Percentiles rank a stretch among this genome's conserved stretches.
Conservation (phyloP, 2,329 filamentous ascomycete genomes). For the Ascochyta koolunga region DNA sequence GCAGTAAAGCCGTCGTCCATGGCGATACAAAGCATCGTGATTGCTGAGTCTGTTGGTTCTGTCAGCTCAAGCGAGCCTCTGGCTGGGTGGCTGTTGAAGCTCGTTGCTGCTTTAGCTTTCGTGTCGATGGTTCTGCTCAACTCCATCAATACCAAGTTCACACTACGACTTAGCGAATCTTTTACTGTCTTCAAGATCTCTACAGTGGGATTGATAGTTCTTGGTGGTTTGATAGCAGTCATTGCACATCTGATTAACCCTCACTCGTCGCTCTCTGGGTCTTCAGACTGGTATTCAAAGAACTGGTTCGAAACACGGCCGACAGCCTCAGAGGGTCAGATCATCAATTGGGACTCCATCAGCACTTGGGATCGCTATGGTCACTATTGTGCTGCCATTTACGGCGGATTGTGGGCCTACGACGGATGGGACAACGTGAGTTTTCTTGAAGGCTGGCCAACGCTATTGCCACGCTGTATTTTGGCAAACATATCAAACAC, state of each 20-base stretch:
- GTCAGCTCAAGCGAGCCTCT: constrained; percentile 50
- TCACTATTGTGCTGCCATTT: constrained; percentile 65
- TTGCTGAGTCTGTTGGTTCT: constrained; percentile 56
- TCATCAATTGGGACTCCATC: constrained; percentile 48
- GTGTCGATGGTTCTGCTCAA: constrained; percentile 51
- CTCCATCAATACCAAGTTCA: constrained; percentile 51
- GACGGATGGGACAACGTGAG: constrained; percentile 70
- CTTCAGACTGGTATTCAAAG: constrained; percentile 50
- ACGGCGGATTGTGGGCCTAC: constrained; percentile 69
- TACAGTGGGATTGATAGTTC: constrained; percentile 40
- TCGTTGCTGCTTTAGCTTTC: constrained; percentile 45
- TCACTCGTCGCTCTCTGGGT: constrained; percentile 35
- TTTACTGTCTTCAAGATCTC: constrained; percentile 51
- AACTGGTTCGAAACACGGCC: constrained; percentile 63
- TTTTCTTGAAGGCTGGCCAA: neutral
- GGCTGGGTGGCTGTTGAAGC: constrained; percentile 42
- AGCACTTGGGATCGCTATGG: constrained; percentile 65
- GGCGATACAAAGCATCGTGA: constrained; percentile 69
- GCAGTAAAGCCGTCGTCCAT: constrained; percentile 69
- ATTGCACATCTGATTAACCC: constrained; percentile 39
- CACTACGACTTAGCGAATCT: constrained; percentile 49
- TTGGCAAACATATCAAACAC: neutral
- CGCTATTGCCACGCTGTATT: neutral
- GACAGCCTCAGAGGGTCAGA: constrained; percentile 54
- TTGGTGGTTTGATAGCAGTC: constrained; percentile 39